Evolutionary conservation across 202 grass and related monocot genomes (phyloP).

Genomic region (Hordeum pubiflorum): DNA sequence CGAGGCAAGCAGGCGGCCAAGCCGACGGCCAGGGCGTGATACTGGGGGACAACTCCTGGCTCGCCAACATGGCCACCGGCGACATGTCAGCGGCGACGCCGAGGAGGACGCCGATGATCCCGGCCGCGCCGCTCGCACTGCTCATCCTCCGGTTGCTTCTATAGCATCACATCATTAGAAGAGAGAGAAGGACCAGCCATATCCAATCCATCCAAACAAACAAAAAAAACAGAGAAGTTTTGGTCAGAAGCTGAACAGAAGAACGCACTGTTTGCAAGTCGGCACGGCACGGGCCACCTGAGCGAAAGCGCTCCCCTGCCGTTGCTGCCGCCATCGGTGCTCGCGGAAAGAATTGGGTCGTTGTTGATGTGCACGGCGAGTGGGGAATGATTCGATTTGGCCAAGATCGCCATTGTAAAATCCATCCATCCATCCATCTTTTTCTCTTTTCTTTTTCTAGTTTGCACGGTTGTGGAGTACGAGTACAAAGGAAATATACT

Average conservation of each 20-base stretch:
- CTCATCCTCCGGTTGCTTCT: slow-evolving; percentile 21
- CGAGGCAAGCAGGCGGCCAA: background rate
- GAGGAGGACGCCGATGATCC: background rate
- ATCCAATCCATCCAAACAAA: background rate
- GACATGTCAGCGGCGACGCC: slow-evolving; percentile 10
- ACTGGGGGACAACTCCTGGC: slow-evolving; percentile 63
- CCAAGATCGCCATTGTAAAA: slow-evolving; percentile 40
- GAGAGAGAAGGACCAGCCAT: background rate
- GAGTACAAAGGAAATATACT: slow-evolving; percentile 21
- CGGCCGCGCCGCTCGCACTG: background rate
- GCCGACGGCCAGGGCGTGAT: slow-evolving; percentile 55
- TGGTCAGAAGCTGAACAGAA: background rate
- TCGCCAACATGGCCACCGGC: slow-evolving; percentile 78
- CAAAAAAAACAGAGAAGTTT: background rate
- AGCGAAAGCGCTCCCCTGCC: slow-evolving; percentile 8
- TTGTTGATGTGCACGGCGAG: slow-evolving; percentile 2
- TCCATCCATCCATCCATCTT: background rate
- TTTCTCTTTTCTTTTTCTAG: background rate
- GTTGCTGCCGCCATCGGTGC: background rate
- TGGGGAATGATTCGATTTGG: slow-evolving; percentile 13
- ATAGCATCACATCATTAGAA: background rate
- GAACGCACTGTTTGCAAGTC: background rate
- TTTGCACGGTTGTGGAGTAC: background rate
- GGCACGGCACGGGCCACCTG: background rate
- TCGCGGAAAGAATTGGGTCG: background rate